These are phyloP conservation scores for Asterochloris erici DNA, from an alignment of 139 green algal genomes.

Conservation along the genomic window DNA sequence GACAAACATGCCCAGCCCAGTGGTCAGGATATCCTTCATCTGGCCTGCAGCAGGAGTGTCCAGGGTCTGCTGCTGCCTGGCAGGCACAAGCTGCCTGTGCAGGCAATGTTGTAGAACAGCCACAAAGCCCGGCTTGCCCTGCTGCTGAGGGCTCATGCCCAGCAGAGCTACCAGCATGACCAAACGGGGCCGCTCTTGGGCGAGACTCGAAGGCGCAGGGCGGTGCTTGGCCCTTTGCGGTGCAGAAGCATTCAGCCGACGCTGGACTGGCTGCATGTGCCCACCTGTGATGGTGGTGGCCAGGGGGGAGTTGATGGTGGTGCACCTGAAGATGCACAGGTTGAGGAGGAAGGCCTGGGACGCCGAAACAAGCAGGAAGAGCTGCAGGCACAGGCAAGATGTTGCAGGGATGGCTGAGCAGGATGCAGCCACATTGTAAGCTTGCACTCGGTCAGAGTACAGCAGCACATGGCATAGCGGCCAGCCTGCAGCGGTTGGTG, in stretches of 20 bases:
- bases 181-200: too few relatives aligned
- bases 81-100: neutral
- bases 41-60: conserved; percentile 27
- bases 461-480: too few relatives aligned
- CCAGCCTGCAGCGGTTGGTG: too few relatives aligned
- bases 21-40: conserved; percentile 58
- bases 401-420: neutral
- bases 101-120: neutral
- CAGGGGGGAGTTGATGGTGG: conserved; percentile 46
- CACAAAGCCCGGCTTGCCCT: neutral
- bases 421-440: too few relatives aligned
- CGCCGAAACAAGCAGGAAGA: conserved; percentile 39
- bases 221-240: too few relatives aligned
- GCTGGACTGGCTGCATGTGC: too few relatives aligned
- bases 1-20: conserved; percentile 43
- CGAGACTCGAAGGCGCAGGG: too few relatives aligned
- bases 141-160: neutral
- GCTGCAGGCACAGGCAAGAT: conserved; percentile 12
- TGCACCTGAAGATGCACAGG: conserved; percentile 60
- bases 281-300: conserved; percentile 47
- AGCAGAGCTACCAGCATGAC: neutral
- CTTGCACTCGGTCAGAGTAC: neutral
- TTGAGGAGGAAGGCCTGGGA: conserved; percentile 58
- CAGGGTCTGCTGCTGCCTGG: neutral
- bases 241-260: too few relatives aligned